Evolutionary conservation across 306 rosid genomes (phyloP).

Genomic region (Trifolium subterraneum): DNA sequence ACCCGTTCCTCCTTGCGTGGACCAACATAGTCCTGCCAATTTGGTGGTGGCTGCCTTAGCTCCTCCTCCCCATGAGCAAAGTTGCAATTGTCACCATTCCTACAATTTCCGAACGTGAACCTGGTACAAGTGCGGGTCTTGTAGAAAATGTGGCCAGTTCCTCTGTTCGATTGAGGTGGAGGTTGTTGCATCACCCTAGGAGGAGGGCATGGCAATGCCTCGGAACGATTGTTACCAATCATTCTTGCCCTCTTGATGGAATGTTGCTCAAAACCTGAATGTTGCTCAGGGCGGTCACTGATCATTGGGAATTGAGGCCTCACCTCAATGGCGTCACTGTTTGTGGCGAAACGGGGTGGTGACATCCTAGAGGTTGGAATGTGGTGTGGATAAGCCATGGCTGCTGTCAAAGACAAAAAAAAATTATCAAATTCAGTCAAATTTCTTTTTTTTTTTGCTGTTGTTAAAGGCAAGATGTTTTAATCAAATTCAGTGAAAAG

Average conservation of each 20-base stretch:
- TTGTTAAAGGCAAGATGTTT: too few relatives aligned
- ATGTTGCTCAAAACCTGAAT: conserved; percentile 49
- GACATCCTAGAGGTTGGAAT: conserved; percentile 51
- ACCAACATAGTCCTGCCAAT: conserved; percentile 90
- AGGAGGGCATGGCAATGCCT: not conserved
- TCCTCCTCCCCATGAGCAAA: conserved; percentile 94
- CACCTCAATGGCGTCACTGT: conserved; percentile 60
- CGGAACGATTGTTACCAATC: conserved; percentile 47
- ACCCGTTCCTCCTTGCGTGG: conserved; percentile 57
- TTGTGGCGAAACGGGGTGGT: conserved; percentile 48
- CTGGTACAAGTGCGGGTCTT: conserved; percentile 91
- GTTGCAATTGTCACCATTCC: conserved; percentile 87
- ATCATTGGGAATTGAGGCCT: conserved; percentile 63
- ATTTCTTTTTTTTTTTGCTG: not conserved
- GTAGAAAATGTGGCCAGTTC: conserved; percentile 69
- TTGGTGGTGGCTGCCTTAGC: conserved; percentile 88
- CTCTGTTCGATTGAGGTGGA: conserved; percentile 56
- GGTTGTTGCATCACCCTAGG: conserved; percentile 48
- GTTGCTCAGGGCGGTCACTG: conserved; percentile 46
- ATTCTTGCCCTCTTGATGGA: conserved; percentile 65
- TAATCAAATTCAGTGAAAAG: too few relatives aligned
- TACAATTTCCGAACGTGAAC: conserved; percentile 69
- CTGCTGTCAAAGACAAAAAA: not conserved
- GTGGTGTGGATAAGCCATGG: conserved; percentile 67
- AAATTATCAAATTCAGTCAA: conserved; percentile 28